Base-by-base conservation (phyloP, 768 basidiomycete genomes). In the Lenzites betulinus region DNA sequence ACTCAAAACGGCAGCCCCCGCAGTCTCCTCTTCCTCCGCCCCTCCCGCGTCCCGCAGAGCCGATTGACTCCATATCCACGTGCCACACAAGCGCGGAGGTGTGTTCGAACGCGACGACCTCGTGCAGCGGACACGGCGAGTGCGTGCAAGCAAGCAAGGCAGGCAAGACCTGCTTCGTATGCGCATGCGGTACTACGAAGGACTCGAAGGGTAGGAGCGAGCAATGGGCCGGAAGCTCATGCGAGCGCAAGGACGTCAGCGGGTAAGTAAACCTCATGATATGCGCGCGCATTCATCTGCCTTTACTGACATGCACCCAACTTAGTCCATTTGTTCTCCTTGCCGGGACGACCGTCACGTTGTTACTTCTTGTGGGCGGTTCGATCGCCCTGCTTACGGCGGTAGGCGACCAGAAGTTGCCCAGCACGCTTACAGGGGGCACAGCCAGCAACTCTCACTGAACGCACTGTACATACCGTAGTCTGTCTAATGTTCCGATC, bases 231-330 rank as follows among this genome's bases (percentile, higher is more conserved):
- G 92, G 92, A 5, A 79, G 82, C 53, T 82, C 78, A 63, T 94
- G 92, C 65, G 85, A 93, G 77, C 81, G 86, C 64, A 86, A 84
- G 73, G 92, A 94, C 68, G 75, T 93, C 49, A 92, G 89, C 78
- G 84, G 83, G 92, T 92, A 68, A 62, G 89, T 84, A 15, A 11
- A 22, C 44, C 35, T 1, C n/a, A 39, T 16, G 9, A 8, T n/a
- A 15, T 16, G 44, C 23, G 23, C 16, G 46, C 16, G 23, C 51
- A 43, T 58, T 30, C 18, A 11, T 11, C 11, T 20, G 47, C 7
- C 12, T 3, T 41, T 35, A 1, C 4, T 26, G 22, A 7, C 53
- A 64, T 13, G 44, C 28, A 7, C 61, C 36, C 8, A 49, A 20
- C 22, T 3, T 62, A 93, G 92, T 13, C 84, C 87, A 18, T 93